phyloP scores from a whole-genome alignment of 2,329 filamentous ascomycete genomes.

The Hirsutella minnesotensis region DNA sequence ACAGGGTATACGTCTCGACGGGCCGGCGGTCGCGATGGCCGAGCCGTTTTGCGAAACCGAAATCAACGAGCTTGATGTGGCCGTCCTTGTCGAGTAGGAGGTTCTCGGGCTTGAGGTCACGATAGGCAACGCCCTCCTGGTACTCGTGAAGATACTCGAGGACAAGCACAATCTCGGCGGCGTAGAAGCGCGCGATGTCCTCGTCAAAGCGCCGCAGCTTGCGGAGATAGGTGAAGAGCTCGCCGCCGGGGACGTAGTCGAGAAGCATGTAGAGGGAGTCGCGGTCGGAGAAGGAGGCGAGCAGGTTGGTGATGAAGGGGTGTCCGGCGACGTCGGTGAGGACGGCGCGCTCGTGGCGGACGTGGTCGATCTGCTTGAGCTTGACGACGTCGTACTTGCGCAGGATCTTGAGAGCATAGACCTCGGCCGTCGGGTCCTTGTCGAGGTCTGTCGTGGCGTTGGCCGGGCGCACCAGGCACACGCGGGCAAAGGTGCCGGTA shows the following conservation, averaged over 20 bases:
- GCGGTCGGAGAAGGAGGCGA: conserved; percentile 67
- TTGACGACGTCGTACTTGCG: conserved; percentile 64
- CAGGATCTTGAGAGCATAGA: conserved; percentile 75
- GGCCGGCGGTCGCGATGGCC: conserved; percentile 40
- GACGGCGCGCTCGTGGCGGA: conserved; percentile 70
- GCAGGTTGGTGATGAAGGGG: conserved; percentile 71
- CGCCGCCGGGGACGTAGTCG: conserved; percentile 72
- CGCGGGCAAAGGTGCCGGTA: conserved; percentile 72
- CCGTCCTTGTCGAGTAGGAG: conserved; percentile 65
- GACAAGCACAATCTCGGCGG: conserved; percentile 72
- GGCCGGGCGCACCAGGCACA: conserved; percentile 62
- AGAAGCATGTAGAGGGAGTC: conserved; percentile 75
- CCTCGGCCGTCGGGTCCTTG: conserved; percentile 27
- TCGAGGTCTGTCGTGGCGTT: conserved; percentile 28
- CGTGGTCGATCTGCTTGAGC: conserved; percentile 78
- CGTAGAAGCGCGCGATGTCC: conserved; percentile 67
- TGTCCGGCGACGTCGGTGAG: conserved; percentile 67
- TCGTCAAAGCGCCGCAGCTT: conserved; percentile 71
- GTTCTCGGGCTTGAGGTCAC: conserved; percentile 76
- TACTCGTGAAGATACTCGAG: conserved; percentile 71
- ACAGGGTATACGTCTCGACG: conserved; percentile 69
- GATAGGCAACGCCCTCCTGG: conserved; percentile 66
- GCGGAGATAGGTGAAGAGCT: conserved; percentile 74
- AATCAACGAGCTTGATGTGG: conserved; percentile 74
- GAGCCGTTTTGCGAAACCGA: conserved; percentile 74